These are phyloP conservation scores for Penicillium paneum DNA, from an alignment of 2,329 filamentous ascomycete genomes.

Conservation along the genomic window DNA sequence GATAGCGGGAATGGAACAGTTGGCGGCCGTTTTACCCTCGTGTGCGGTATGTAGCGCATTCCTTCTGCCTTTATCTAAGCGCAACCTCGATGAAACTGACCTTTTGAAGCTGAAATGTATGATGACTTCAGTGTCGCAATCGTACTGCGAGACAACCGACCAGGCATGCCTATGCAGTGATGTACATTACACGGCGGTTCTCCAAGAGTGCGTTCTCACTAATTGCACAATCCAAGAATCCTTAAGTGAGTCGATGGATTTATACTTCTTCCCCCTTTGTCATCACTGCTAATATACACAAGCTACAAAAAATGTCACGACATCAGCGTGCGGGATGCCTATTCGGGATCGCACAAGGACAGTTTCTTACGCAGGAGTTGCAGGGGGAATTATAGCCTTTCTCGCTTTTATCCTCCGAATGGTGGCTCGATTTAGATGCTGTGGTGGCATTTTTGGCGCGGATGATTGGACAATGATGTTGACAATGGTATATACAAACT, in stretches of 20 bases:
- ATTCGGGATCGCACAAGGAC: conserved; percentile 34
- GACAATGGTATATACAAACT: conserved; percentile 26
- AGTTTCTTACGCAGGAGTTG: conserved; percentile 34
- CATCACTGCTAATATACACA: conserved; percentile 8
- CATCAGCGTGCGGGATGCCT: conserved; percentile 39
- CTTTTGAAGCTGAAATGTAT: conserved; percentile 25
- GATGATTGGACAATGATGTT: conserved; percentile 42
- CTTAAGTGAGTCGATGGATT: conserved; percentile 28
- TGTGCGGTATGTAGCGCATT: conserved; percentile 22
- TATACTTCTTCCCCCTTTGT: neutral
- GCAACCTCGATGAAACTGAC: neutral
- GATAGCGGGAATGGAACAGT: conserved; percentile 9
- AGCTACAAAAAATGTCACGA: conserved; percentile 45
- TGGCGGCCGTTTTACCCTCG: conserved; percentile 17
- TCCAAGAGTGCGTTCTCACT: conserved; percentile 35
- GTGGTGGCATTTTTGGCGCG: conserved; percentile 38
- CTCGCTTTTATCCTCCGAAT: conserved; percentile 37
- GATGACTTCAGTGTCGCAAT: conserved; percentile 27
- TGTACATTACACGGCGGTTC: conserved; percentile 27
- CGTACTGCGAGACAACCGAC: conserved; percentile 38
- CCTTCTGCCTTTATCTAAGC: neutral
- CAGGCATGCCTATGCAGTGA: conserved; percentile 43
- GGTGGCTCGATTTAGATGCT: conserved; percentile 34
- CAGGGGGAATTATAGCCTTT: conserved; percentile 35
- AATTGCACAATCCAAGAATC: conserved; percentile 40